Evolutionary conservation across 140 eudicot genomes (phyloP).

Genomic region (Senecio squalidus): DNA sequence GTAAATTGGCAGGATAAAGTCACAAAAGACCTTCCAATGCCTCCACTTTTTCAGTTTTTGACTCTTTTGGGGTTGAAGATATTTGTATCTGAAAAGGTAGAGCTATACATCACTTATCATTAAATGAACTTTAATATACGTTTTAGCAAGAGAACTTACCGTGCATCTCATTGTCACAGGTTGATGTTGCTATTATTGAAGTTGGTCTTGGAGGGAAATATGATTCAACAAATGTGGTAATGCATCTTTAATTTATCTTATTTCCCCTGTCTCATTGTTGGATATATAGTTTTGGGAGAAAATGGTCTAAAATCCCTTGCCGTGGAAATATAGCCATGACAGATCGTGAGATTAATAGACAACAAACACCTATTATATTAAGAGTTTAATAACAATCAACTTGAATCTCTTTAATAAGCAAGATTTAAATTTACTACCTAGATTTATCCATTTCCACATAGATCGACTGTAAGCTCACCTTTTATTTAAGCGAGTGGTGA

Average conservation of each 20-base stretch:
- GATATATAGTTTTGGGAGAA: neutral
- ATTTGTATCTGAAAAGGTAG: slow-evolving; percentile 71
- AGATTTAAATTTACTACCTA: too few relatives aligned
- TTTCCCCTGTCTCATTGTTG: slow-evolving; percentile 1
- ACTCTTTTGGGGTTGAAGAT: slow-evolving; percentile 77
- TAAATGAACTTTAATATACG: neutral
- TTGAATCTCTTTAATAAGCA: too few relatives aligned
- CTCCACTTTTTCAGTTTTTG: slow-evolving; percentile 90
- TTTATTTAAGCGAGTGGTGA: too few relatives aligned
- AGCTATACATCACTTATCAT: neutral
- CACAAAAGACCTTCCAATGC: slow-evolving; percentile 85
- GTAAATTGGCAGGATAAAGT: slow-evolving; percentile 53
- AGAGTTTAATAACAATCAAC: too few relatives aligned
- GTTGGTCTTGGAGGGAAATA: slow-evolving; percentile 87
- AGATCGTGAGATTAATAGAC: too few relatives aligned
- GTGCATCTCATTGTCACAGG: slow-evolving; percentile 38
- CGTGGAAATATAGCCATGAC: too few relatives aligned
- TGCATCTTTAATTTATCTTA: slow-evolving; percentile 12
- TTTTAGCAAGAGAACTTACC: neutral
- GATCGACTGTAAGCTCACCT: too few relatives aligned
- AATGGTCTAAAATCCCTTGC: neutral
- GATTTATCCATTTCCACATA: too few relatives aligned
- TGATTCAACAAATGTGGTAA: slow-evolving; percentile 97
- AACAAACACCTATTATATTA: too few relatives aligned
- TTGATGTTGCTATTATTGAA: slow-evolving; percentile 90